A percentile compares a stretch with the other conserved stretches of the same genome.
Conservation (phyloP, 768 basidiomycete species). For the Phlebiopsis gigantea region DNA sequence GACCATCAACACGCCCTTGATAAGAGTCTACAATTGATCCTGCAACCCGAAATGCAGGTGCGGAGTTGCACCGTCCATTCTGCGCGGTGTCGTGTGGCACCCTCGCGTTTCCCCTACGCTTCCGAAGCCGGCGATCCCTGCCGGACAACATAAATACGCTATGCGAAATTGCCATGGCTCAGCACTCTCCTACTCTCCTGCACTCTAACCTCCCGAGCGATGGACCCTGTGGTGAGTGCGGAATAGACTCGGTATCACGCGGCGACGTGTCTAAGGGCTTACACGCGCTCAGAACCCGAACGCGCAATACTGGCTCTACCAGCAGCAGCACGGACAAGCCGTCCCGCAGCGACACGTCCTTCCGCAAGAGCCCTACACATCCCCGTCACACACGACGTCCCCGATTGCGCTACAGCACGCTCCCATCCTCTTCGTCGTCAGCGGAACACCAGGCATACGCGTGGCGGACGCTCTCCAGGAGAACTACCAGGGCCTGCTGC, state of each 20-base stretch:
- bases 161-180: neutral
- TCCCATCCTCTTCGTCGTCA: neutral
- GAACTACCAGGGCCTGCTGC: neutral
- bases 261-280: too few species aligned
- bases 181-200: neutral
- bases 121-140: neutral
- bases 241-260: neutral
- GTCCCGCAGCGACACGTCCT: neutral
- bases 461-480: neutral
- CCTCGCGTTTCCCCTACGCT: neutral
- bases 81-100: neutral
- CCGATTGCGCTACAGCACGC: neutral
- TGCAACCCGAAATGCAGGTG: neutral
- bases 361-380: neutral
- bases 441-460: neutral
- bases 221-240: neutral
- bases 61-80: neutral
- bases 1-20: conserved; percentile 3
- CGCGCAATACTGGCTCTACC: neutral
- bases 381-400: conserved; percentile 1
- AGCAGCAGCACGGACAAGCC: neutral
- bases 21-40: neutral
- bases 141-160: conserved; percentile 1
- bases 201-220: neutral
- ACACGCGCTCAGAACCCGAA: neutral